Evolutionary conservation across 2,329 filamentous ascomycete genomes (phyloP).

Genomic region (Leptographium lundbergii): DNA sequence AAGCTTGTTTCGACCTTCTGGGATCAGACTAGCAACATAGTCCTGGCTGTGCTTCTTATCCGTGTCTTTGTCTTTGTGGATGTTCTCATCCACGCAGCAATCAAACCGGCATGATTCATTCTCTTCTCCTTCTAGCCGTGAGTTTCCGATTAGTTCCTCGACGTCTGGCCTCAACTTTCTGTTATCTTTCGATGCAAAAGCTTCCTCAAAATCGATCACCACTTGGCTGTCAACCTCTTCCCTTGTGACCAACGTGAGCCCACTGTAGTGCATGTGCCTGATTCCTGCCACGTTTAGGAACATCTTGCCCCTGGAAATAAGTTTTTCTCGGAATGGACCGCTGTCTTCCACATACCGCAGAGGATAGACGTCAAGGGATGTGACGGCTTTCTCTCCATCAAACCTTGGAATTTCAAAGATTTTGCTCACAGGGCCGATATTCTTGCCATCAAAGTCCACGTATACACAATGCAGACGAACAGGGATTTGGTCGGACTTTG

Average conservation of each 20-base stretch:
- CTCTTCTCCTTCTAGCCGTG: background rate
- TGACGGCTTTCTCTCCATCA: background rate
- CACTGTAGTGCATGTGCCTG: background rate
- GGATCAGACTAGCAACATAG: no score
- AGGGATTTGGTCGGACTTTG: background rate
- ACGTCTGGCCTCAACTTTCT: background rate
- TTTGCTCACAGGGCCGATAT: background rate
- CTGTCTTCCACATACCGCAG: background rate
- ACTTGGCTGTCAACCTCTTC: background rate
- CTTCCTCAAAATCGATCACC: background rate
- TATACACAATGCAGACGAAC: background rate
- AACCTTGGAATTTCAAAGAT: background rate
- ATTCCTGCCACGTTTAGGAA: background rate
- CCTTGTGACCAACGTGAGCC: background rate
- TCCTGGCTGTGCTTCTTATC: no score
- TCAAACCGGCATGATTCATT: background rate
- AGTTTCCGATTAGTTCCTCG: background rate
- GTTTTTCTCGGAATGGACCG: no score
- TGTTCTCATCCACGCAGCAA: background rate
- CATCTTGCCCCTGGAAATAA: background rate
- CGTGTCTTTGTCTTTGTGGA: background rate
- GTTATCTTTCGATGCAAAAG: background rate
- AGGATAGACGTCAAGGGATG: background rate
- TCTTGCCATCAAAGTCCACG: background rate
- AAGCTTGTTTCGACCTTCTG: no score